phyloP scores from a whole-genome alignment of 163 green algal species.

The Chlamydomonas reinhardtii region DNA sequence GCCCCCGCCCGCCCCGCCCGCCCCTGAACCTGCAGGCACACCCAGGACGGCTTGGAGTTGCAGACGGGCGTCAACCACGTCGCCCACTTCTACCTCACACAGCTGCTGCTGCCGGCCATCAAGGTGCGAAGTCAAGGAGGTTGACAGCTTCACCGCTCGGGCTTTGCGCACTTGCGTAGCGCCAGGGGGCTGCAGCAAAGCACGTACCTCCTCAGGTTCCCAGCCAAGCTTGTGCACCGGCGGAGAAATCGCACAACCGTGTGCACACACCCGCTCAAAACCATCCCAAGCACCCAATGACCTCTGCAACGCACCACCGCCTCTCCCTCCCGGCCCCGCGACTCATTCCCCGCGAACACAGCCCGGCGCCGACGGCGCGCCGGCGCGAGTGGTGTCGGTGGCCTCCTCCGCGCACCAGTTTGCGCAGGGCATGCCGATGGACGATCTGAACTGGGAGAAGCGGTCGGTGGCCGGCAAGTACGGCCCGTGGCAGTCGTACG shows the following conservation, averaged over 20 bases:
- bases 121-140: not conserved
- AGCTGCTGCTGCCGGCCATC: conserved; percentile 69
- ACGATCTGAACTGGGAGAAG: conserved; percentile 57
- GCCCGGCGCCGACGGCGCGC: not conserved
- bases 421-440: conserved; percentile 66
- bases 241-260: too few relatives aligned
- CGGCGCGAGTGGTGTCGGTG: conserved; percentile 77
- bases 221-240: too few relatives aligned
- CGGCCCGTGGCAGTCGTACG: conserved; percentile 75
- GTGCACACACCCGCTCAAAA: too few relatives aligned
- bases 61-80: conserved; percentile 84
- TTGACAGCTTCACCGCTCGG: too few relatives aligned
- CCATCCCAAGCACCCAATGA: not conserved
- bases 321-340: too few relatives aligned
- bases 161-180: too few relatives aligned
- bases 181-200: too few relatives aligned
- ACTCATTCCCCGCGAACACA: too few relatives aligned
- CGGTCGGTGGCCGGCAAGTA: conserved; percentile 46
- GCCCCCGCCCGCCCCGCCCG: too few relatives aligned
- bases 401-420: conserved; percentile 75
- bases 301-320: not conserved
- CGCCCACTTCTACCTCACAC: conserved; percentile 72
- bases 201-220: too few relatives aligned
- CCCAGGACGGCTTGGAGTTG: conserved; percentile 82
- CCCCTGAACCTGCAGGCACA: conserved; percentile 57